Evolutionary conservation across 768 basidiomycete genomes (phyloP), one percentile per base, ranked within the genome.

Genomic region (Glaciozyma antarctica): DNA sequence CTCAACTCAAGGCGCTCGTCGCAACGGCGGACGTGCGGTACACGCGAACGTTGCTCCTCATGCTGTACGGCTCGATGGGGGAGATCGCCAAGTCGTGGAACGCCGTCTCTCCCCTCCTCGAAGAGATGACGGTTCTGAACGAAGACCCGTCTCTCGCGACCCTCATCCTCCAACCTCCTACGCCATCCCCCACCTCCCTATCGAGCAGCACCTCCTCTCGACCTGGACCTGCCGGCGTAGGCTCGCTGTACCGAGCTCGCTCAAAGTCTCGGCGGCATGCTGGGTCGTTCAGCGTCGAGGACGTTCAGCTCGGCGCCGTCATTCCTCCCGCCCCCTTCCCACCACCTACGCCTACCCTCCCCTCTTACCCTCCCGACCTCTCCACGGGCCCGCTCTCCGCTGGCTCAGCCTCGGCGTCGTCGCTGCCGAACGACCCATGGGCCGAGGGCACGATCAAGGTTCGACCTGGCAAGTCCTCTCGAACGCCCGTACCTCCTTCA

Each of bases 21-120:
- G 81, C 82, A 26, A 80, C 82, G 47, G 88, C 89, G 64, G 90
- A 95, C 76, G 82, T 85, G n/a, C 84, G 93, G 22, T 93, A 88
- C 76, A 84, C 90, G 58, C 81, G 93, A 43, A 88, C 88, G 72
- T 83, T 98, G 74, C 77, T 94, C 41, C 77, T 95, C 62, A 86
- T 89, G 76, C 80, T 98, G 44, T 92, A 91, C 73, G 92, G 90
- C 13, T 87, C 90, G 19, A 84, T 86, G 72, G 88, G 87, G 9
- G 95, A 99, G 76, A 84, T 97, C 52, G 84, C 87, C 2, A 80
- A 81, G 68, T 86, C 91, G 7, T 99, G 95, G 95, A 82, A 82
- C 73, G 77, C 80, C 21, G 85, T 94, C 77, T 78, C 81, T 21
- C 86, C 86, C 19, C 82, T 89, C 32, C 78, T 89, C 5, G 84